Evolutionary conservation across 2,329 filamentous ascomycete species (phyloP).

Genomic region (Fusarium citri): DNA sequence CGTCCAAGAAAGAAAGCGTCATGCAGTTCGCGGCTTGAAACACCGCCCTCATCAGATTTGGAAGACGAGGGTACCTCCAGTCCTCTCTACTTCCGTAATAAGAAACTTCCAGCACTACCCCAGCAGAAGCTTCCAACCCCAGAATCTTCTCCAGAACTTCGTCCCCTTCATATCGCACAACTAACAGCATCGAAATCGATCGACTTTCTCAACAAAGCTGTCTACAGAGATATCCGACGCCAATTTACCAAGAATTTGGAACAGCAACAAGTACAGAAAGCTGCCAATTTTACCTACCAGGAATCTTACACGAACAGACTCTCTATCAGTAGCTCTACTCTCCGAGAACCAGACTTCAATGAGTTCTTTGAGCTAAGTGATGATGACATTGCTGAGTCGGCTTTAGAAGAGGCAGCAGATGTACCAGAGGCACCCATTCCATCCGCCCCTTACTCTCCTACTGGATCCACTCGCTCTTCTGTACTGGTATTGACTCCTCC

Average conservation of each 20-base stretch:
- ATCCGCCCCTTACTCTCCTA: slow-evolving; percentile 39
- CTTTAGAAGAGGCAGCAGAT: slow-evolving; percentile 38
- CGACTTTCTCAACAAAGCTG: slow-evolving; percentile 45
- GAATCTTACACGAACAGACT: slow-evolving; percentile 44
- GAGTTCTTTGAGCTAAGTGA: slow-evolving; percentile 67
- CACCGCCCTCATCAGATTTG: slow-evolving; percentile 51
- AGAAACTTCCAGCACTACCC: slow-evolving; percentile 46
- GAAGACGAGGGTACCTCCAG: slow-evolving; percentile 46
- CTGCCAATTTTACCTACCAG: slow-evolving; percentile 49
- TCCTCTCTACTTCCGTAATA: slow-evolving; percentile 40
- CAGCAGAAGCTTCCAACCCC: slow-evolving; percentile 48
- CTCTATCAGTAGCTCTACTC: slow-evolving; percentile 51
- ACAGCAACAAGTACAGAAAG: slow-evolving; percentile 41
- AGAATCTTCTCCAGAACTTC: slow-evolving; percentile 51
- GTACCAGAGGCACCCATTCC: slow-evolving; percentile 18
- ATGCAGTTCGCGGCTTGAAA: slow-evolving; percentile 45
- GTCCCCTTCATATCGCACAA: slow-evolving; percentile 45
- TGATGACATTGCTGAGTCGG: slow-evolving; percentile 67
- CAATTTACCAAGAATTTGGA: slow-evolving; percentile 45
- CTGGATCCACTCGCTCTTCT: slow-evolving; percentile 45
- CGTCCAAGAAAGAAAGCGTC: slow-evolving; percentile 42
- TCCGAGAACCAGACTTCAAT: slow-evolving; percentile 63
- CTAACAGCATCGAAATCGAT: slow-evolving; percentile 46
- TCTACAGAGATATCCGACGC: slow-evolving; percentile 45
- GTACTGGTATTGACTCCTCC: slow-evolving; percentile 60